Base-by-base conservation (phyloP, 768 basidiomycete genomes). In the Calocera viscosa region DNA sequence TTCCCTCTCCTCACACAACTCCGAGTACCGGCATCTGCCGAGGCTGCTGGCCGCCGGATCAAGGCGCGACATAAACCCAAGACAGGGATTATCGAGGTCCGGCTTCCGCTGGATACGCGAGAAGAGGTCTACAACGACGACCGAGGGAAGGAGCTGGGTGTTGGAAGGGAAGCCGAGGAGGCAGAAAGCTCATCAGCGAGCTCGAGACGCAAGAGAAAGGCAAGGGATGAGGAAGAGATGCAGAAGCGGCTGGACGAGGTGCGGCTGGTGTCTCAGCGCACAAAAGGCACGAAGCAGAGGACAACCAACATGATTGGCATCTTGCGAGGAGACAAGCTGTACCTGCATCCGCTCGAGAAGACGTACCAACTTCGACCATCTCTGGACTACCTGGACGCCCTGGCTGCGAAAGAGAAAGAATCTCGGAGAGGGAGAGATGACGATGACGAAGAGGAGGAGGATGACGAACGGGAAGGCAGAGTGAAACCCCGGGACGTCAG, bases 321-420 rank as follows among this genome's bases (percentile, higher is more conserved):
- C 49, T 80, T 92, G 66, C 81, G 85, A 64, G 81, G 88, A 70
- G 88, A 91, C 89, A 73, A 67, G 81, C 78, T 93, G 49, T 84
- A 92, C 75, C 79, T 93, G 17, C 86, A 92, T 73, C 89, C 90
- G 40, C 83, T 93, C 72, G 82, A 77, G 69, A 84, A 90, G 77
- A 87, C 84, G 0, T 88, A 91, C 72, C 91, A 93, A 74, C 81
- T 93, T 70, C 85, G 90, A 49, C 91, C 91, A 10, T 87, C 88
- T 1, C 76, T 92, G 70, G 89, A 88, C 19, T 90, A 93, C 76
- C 80, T 93, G 69, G 91, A 93, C 73, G 76, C 83, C 67, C 74
- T 87, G 66, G 67, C 63, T 34, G 43, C 43, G 5, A 47, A 24
- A 24, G 43, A 47, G 19, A 47, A 47, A 19, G 43, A 47, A 19